Conservation (phyloP, 1,139 yeast species). For the Saccharomyces hybrid region DNA sequence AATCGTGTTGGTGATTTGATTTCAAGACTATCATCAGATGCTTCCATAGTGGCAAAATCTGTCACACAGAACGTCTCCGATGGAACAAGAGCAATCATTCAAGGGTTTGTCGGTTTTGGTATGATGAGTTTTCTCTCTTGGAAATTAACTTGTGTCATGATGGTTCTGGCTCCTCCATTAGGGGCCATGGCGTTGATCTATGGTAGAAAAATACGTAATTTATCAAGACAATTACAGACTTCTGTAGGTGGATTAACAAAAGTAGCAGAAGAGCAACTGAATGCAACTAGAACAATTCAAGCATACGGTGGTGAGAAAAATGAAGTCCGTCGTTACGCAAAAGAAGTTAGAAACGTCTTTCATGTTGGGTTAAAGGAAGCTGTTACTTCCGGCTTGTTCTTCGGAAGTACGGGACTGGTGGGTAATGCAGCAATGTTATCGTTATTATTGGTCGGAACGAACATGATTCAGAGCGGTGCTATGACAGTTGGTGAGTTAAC, state of each 20-base stretch:
- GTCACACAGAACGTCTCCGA: constrained; percentile 86
- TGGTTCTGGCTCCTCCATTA: constrained; percentile 78
- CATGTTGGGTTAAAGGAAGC: constrained; percentile 77
- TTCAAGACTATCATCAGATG: constrained; percentile 79
- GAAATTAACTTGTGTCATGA: constrained; percentile 72
- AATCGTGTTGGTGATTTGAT: constrained; percentile 91
- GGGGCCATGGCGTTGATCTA: constrained; percentile 70
- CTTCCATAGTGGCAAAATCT: constrained; percentile 80
- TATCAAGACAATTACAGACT: constrained; percentile 74
- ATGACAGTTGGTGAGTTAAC: constrained; percentile 84
- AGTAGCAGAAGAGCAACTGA: constrained; percentile 89
- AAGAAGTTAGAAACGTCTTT: constrained; percentile 68
- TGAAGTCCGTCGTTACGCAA: constrained; percentile 55
- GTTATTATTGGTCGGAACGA: constrained; percentile 71
- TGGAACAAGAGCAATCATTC: constrained; percentile 74
- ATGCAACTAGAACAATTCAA: constrained; percentile 80
- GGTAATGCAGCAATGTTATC: constrained; percentile 78
- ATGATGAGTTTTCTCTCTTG: constrained; percentile 89
- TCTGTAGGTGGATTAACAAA: constrained; percentile 82
- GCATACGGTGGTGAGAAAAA: constrained; percentile 77
- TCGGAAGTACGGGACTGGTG: constrained; percentile 71
- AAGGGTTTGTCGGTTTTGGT: constrained; percentile 73
- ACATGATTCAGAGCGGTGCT: constrained; percentile 62
- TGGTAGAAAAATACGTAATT: constrained; percentile 68
- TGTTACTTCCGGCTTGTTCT: constrained; percentile 64